Conservation (phyloP, 2,329 filamentous ascomycete species). For the Bipolaris sorokiniana region DNA sequence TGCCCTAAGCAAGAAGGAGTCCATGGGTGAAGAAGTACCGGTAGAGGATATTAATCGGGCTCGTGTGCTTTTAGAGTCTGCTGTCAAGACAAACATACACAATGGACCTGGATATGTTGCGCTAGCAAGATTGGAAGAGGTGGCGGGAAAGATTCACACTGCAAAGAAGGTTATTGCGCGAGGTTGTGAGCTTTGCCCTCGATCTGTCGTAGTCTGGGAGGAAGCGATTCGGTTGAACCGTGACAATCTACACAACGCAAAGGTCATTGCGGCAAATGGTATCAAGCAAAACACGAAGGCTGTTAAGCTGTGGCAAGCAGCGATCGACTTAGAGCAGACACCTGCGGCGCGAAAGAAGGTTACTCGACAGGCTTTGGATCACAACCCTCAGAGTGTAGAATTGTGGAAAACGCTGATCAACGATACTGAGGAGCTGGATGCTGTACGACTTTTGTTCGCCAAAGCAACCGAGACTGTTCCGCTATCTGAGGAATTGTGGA, state of each 20-base stretch:
- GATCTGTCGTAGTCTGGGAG: slow-evolving; percentile 93
- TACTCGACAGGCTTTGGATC: slow-evolving; percentile 85
- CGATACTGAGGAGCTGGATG: slow-evolving; percentile 85
- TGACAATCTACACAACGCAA: slow-evolving; percentile 82
- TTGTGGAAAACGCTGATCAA: slow-evolving; percentile 99
- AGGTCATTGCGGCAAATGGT: slow-evolving; percentile 90
- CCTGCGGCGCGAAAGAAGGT: slow-evolving; percentile 88
- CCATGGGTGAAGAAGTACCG: slow-evolving; percentile 74
- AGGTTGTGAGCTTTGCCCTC: slow-evolving; percentile 89
- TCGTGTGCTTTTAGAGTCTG: slow-evolving; percentile 88
- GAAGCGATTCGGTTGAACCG: slow-evolving; percentile 89
- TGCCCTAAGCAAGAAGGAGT: slow-evolving; percentile 80
- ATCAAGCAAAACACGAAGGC: slow-evolving; percentile 91
- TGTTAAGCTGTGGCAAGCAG: slow-evolving; percentile 90
- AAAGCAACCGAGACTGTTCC: slow-evolving; percentile 97
- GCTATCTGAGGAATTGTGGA: slow-evolving; percentile 90
- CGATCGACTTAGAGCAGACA: slow-evolving; percentile 89
- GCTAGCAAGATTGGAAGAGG: slow-evolving; percentile 86
- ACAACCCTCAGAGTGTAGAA: slow-evolving; percentile 90
- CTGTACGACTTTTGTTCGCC: slow-evolving; percentile 85
- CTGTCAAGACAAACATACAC: slow-evolving; percentile 95
- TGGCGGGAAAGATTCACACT: slow-evolving; percentile 88
- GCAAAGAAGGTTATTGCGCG: slow-evolving; percentile 86
- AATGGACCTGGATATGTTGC: slow-evolving; percentile 97
- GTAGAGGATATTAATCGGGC: slow-evolving; percentile 96